Conservation (phyloP, 768 basidiomycete species). For the Naganishia friedmannii region DNA sequence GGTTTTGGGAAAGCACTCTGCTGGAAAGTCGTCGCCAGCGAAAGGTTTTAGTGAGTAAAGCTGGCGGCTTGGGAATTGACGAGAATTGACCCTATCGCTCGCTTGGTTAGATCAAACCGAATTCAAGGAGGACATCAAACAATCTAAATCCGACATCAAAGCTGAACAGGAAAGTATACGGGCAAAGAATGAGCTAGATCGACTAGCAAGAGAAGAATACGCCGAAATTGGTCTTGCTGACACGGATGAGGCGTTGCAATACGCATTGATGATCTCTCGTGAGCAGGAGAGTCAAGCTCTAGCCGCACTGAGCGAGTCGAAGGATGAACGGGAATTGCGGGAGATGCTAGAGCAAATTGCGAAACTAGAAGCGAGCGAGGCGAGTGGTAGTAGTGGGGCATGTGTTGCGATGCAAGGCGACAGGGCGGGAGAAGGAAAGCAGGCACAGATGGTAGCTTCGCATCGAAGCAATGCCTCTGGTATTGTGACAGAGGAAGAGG, state of each 20-base stretch:
- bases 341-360: conserved; percentile 9
- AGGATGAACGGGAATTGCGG: conserved; percentile 26
- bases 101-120: conserved; percentile 38
- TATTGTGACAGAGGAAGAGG: conserved; percentile 19
- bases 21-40: conserved; percentile 22
- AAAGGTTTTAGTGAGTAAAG: conserved; percentile 30
- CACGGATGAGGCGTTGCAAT: conserved; percentile 47
- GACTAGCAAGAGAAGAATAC: conserved; percentile 37
- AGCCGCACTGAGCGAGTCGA: not conserved
- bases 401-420: not conserved
- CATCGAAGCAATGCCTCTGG: not conserved
- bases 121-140: conserved; percentile 38
- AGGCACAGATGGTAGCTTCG: not conserved
- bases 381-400: not conserved
- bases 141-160: conserved; percentile 36
- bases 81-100: not conserved
- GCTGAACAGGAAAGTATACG: conserved; percentile 22
- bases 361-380: conserved; percentile 10
- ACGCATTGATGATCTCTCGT: conserved; percentile 47
- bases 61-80: conserved; percentile 23
- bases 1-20: conserved; percentile 31
- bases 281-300: conserved; percentile 32
- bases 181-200: conserved; percentile 30
- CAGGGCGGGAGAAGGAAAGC: not conserved
- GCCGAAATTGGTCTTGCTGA: conserved; percentile 44